Percentiles rank a stretch among this genome's conserved stretches.
Evolutionary conservation across 2,329 filamentous ascomycete genomes (phyloP).

Genomic region (Cordyceps cicadae): DNA sequence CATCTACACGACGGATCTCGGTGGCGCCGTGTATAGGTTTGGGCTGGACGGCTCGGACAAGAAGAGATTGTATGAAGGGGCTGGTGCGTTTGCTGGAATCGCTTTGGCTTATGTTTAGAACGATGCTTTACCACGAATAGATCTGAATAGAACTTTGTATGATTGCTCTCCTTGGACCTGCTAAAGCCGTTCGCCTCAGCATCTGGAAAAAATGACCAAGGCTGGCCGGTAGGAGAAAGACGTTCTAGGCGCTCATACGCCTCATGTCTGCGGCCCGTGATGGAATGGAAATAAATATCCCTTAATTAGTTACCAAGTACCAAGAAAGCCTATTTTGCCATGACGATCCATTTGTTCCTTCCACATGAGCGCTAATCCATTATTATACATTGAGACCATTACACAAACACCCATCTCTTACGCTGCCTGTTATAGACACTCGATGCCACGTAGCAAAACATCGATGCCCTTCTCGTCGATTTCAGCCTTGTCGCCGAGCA

Average conservation of each 20-base stretch:
- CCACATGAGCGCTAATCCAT: not conserved
- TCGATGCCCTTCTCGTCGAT: conserved; percentile 45
- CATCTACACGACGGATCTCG: conserved; percentile 33
- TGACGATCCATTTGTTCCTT: not conserved
- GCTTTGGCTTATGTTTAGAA: conserved; percentile 9
- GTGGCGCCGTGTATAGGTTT: conserved; percentile 29
- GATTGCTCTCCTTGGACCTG: too few species aligned
- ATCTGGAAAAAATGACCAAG: too few species aligned
- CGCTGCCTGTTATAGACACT: conserved; percentile 36
- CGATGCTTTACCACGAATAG: not conserved
- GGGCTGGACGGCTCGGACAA: conserved; percentile 24
- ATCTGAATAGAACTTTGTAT: too few species aligned
- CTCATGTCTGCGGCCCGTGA: too few species aligned
- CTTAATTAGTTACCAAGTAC: not conserved
- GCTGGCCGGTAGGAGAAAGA: too few species aligned
- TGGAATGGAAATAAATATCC: too few species aligned
- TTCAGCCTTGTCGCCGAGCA: conserved; percentile 53
- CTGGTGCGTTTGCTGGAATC: conserved; percentile 20
- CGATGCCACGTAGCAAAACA: conserved; percentile 53
- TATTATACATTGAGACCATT: not conserved
- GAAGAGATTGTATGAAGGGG: conserved; percentile 19
- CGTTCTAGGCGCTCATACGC: too few species aligned
- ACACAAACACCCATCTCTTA: not conserved
- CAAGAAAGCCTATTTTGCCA: not conserved
- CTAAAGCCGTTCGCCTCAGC: too few species aligned